Conservation (phyloP, 257 asterid species). For the Thymus quinquecostatus region DNA sequence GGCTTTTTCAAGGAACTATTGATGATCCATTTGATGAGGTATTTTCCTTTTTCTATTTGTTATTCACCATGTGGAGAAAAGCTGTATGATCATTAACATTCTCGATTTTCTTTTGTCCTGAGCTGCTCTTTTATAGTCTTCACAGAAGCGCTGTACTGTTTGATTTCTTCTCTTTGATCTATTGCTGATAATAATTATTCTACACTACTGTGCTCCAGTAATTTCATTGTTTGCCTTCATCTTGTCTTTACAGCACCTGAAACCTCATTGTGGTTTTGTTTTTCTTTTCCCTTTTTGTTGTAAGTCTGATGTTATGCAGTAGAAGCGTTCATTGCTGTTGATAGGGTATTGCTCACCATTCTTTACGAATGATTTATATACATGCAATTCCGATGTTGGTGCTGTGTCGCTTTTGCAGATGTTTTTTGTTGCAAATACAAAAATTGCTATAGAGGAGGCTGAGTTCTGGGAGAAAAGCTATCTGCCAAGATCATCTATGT, state of each 20-base stretch:
- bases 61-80: neutral
- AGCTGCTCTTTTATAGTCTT: neutral
- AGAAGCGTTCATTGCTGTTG: conserved; percentile 10
- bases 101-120: conserved; percentile 1
- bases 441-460: conserved; percentile 75
- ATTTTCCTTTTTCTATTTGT: conserved; percentile 31
- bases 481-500: conserved; percentile 56
- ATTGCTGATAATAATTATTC: conserved; percentile 1
- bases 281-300: conserved; percentile 17
- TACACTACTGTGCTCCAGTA: conserved; percentile 8
- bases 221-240: conserved; percentile 16
- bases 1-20: conserved; percentile 95
- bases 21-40: conserved; percentile 99
- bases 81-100: neutral
- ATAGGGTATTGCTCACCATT: conserved; percentile 12
- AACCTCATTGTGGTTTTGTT: neutral
- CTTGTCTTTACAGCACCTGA: neutral
- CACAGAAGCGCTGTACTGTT: neutral
- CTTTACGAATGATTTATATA: neutral
- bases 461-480: conserved; percentile 99
- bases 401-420: conserved; percentile 53
- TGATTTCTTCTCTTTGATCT: conserved; percentile 13
- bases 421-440: conserved; percentile 81
- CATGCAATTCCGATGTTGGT: conserved; percentile 8
- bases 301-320: conserved; percentile 10